Evolutionary conservation across 495 filamentous ascomycete genomes (phyloP), one percentile per base, ranked within the genome.

Genomic region (Aspergillus indologenus): DNA sequence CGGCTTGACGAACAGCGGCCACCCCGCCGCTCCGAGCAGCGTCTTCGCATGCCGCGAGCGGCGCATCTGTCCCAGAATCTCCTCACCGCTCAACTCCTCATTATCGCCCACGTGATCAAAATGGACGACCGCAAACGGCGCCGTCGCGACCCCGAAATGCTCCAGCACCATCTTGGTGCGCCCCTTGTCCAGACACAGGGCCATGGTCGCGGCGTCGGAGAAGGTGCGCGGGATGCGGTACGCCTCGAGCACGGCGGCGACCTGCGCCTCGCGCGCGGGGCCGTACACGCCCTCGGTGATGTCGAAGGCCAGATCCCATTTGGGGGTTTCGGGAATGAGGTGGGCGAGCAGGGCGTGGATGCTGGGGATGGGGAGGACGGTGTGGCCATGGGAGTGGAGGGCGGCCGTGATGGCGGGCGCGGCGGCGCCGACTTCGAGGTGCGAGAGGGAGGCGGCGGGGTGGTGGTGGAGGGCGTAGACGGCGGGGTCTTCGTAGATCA

Each of bases 1-100:
- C 19, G 57, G 57, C 19, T 60, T 60, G 9, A 50, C 57, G 20
- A 60, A 60, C 14, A 54, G 29, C 1, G 57, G 57, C 15, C 42
- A 60, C 6, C 24, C 15, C n/a, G 12, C n/a, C n/a, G n/a, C n/a
- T n/a, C n/a, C 26, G 17, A 46, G 44, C 2, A 55, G 18, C 17
- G 20, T 24, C 23, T 55, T 42, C 0, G 40, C 31, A 42, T 55
- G 53, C 24, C 17, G 40, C 4, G 53, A 55, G 9, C 19, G 7
- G 22, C n/a, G 18, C 7, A 55, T 22, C 22, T 24, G 14, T 5
- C 19, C 21, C 1, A 17, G 42, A 1, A 59, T 26, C 22, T 53
- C 31, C 4, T 59, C 47, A 19, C 20, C n/a, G 2, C 23, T 0
- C n/a, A 48, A 15, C 12, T 34, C n/a, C 9, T 24, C 20, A 18